Evolutionary conservation across 139 green algal genomes (phyloP).

Genomic region (Asterochloris erici): DNA sequence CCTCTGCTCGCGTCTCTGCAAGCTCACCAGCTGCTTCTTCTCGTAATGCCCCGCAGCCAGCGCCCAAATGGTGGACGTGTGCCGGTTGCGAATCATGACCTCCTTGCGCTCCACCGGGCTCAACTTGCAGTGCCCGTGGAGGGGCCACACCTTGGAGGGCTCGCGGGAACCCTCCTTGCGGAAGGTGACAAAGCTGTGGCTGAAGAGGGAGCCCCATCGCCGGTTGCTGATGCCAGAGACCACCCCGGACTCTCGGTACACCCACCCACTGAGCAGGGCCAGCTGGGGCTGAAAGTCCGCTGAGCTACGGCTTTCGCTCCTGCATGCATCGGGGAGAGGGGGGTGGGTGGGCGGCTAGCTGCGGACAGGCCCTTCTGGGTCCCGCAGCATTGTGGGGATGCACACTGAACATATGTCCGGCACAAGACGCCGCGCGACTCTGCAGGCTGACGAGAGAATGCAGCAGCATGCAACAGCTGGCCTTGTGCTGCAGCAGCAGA

Average conservation of each 20-base stretch:
- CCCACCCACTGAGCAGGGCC: background rate
- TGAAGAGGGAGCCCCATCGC: conserved; percentile 11
- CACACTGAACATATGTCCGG: too few species aligned
- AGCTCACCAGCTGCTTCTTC: conserved; percentile 12
- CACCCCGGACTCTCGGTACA: conserved; percentile 13
- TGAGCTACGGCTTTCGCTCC: background rate
- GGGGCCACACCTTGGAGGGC: conserved; percentile 21
- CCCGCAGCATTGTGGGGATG: too few species aligned
- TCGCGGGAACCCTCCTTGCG: background rate
- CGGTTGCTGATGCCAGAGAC: conserved; percentile 14
- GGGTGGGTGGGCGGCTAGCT: too few species aligned
- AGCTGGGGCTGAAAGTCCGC: background rate
- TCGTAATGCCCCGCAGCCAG: conserved; percentile 17
- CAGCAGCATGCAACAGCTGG: too few species aligned
- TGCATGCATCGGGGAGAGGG: too few species aligned
- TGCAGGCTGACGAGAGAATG: too few species aligned
- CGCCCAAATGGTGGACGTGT: conserved; percentile 20
- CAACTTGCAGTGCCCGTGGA: conserved; percentile 13
- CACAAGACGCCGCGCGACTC: too few species aligned
- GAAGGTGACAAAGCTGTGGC: conserved; percentile 15
- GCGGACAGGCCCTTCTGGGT: too few species aligned
- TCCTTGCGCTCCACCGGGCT: conserved; percentile 8
- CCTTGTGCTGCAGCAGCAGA: too few species aligned
- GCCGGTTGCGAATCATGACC: conserved; percentile 10
- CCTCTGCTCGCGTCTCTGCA: too few species aligned